A percentile compares a stretch with the other conserved stretches of the same genome.
phyloP scores from a whole-genome alignment of 805 yeast species.

The Yamadazyma insecticola region DNA sequence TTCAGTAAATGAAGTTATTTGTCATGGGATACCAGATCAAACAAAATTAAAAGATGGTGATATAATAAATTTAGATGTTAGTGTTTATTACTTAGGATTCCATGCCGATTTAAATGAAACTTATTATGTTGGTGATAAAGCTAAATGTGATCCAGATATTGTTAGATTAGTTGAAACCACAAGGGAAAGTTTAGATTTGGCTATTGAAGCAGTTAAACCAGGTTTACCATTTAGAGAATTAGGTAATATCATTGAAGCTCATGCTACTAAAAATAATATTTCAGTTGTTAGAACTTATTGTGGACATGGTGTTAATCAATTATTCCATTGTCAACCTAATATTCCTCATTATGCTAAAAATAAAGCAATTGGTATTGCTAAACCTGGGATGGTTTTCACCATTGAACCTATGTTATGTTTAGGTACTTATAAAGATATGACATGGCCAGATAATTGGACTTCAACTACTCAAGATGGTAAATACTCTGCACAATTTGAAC shows the following conservation, averaged over 20 bases:
- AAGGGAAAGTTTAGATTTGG: constrained; percentile 79
- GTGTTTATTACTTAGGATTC: constrained; percentile 79
- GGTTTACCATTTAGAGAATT: constrained; percentile 82
- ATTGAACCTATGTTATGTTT: constrained; percentile 95
- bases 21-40: constrained; percentile 97
- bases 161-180: constrained; percentile 85
- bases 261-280: constrained; percentile 71
- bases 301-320: constrained; percentile 88
- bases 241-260: constrained; percentile 84
- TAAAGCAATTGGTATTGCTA: constrained; percentile 89
- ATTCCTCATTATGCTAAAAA: constrained; percentile 93
- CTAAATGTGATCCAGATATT: constrained; percentile 71
- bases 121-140: constrained; percentile 90
- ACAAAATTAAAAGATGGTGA: constrained; percentile 88
- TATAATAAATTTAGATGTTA: constrained; percentile 85
- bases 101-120: constrained; percentile 97
- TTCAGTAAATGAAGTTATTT: constrained; percentile 89
- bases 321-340: constrained; percentile 89
- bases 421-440: constrained; percentile 73
- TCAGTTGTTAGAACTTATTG: constrained; percentile 87
- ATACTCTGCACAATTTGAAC: constrained; percentile 91
- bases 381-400: constrained; percentile 95
- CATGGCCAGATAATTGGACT: constrained; percentile 99
- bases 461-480: constrained; percentile 87
- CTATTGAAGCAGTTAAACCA: constrained; percentile 84